Evolutionary conservation across 1,284 basidiomycete genomes (phyloP).

Genomic region (Thelephora terrestris): DNA sequence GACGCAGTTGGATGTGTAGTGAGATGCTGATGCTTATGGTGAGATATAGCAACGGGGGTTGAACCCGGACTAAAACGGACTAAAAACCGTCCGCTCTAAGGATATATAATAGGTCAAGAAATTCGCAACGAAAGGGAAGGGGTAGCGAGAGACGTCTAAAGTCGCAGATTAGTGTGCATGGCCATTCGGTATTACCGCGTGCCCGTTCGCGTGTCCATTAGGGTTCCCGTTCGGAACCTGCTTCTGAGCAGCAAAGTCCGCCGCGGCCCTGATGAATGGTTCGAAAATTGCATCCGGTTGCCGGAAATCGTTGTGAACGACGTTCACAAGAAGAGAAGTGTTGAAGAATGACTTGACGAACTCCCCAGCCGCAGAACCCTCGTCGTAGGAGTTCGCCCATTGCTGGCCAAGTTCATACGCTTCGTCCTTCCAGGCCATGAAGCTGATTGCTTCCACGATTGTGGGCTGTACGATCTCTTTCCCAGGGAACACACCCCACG

Average conservation of each 20-base stretch:
- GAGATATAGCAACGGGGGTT: neutral
- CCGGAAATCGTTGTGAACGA: constrained; percentile 96
- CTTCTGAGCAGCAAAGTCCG: constrained; percentile 38
- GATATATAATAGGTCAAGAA: too few species aligned
- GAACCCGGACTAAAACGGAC: constrained; percentile 3
- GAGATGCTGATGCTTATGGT: constrained; percentile 11
- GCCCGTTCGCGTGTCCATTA: constrained; percentile 16
- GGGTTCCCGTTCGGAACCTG: constrained; percentile 21
- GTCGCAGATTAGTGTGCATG: constrained; percentile 4
- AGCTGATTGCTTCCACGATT: constrained; percentile 94
- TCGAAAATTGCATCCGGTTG: constrained; percentile 77
- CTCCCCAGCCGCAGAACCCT: constrained; percentile 63
- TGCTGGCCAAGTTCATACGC: constrained; percentile 92
- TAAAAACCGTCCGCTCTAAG: constrained; percentile 3
- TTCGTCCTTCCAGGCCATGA: constrained; percentile 99
- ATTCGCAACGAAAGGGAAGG: neutral
- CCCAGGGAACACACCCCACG: constrained; percentile 98
- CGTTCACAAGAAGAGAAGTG: constrained; percentile 84
- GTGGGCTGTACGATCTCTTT: constrained; percentile 98
- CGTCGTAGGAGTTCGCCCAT: constrained; percentile 88
- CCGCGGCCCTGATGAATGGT: constrained; percentile 73
- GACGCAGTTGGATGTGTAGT: constrained; percentile 13
- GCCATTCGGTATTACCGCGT: constrained; percentile 11
- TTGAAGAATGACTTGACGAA: constrained; percentile 78
- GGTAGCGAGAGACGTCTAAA: too few species aligned